phyloP scores from a whole-genome alignment of 163 green algal genomes.

The Chlorella variabilis region DNA sequence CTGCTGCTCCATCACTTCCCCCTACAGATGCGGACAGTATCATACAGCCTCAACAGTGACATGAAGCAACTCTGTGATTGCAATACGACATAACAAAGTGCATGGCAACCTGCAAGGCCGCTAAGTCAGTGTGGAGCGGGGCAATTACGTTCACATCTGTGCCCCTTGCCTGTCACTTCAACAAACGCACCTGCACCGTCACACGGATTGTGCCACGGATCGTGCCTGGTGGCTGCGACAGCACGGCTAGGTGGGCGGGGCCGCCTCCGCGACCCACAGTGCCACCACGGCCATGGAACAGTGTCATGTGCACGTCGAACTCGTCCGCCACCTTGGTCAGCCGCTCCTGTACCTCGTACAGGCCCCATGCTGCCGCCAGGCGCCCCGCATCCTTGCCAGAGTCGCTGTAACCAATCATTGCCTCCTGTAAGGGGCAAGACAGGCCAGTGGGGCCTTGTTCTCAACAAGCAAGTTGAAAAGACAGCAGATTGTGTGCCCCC shows the following conservation, averaged over 20 bases:
- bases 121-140: too few species aligned
- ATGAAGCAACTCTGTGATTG: too few species aligned
- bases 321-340: constrained; percentile 65
- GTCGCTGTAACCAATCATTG: constrained; percentile 98
- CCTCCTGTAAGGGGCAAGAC: constrained; percentile 76
- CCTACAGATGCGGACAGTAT: constrained; percentile 64
- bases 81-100: too few species aligned
- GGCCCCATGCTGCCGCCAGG: constrained; percentile 89
- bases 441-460: too few species aligned
- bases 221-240: constrained; percentile 89
- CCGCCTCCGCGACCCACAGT: constrained; percentile 93
- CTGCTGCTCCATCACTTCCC: constrained; percentile 96
- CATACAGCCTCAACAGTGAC: too few species aligned
- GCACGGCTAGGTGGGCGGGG: constrained; percentile 94
- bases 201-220: constrained; percentile 94
- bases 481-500: too few species aligned
- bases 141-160: too few species aligned
- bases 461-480: too few species aligned
- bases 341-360: constrained; percentile 79
- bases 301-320: constrained; percentile 75
- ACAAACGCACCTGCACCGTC: constrained; percentile 81
- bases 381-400: constrained; percentile 94
- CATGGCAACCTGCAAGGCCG: background rate
- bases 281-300: constrained; percentile 96
- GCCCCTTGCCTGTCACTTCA: too few species aligned